Conservation (phyloP, 768 basidiomycete genomes). For the Inosperma sp. region DNA sequence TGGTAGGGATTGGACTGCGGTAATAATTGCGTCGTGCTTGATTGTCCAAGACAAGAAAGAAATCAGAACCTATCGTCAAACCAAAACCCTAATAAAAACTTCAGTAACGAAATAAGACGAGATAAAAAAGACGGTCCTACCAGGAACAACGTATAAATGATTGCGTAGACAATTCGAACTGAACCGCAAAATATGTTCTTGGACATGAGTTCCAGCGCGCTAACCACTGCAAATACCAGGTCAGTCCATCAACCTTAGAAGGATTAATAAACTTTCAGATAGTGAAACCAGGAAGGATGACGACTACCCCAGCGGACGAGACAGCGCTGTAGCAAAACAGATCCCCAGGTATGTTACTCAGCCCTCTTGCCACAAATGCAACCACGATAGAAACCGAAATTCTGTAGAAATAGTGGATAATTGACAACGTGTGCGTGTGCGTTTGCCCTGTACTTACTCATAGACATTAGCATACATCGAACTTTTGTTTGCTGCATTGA, state of each 20-base stretch:
- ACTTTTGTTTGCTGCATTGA: conserved; percentile 80
- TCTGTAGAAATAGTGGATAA: conserved; percentile 35
- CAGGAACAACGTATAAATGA: conserved; percentile 80
- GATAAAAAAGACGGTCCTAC: conserved; percentile 35
- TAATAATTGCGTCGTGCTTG: conserved; percentile 50
- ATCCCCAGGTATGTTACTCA: conserved; percentile 70
- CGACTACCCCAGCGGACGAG: conserved; percentile 85
- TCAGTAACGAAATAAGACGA: conserved; percentile 4
- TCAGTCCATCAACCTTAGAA: conserved; percentile 1
- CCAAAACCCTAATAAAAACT: conserved; percentile 62
- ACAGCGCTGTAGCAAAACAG: conserved; percentile 89
- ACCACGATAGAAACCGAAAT: conserved; percentile 83
- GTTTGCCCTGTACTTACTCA: conserved; percentile 54
- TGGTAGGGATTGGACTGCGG: conserved; percentile 37
- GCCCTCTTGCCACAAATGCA: conserved; percentile 72
- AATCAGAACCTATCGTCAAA: conserved; percentile 76
- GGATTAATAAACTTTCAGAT: conserved; percentile 50
- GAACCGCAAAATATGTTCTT: conserved; percentile 77
- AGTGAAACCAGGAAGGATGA: conserved; percentile 85
- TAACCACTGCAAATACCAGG: conserved; percentile 52
- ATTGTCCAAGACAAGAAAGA: conserved; percentile 68
- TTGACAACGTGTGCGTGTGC: neutral
- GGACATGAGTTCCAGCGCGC: conserved; percentile 76
- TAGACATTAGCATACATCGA: conserved; percentile 94
- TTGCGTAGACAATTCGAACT: conserved; percentile 79